Base-by-base conservation (phyloP, 2,329 filamentous ascomycete species). In the Talaromyces pinophilus region DNA sequence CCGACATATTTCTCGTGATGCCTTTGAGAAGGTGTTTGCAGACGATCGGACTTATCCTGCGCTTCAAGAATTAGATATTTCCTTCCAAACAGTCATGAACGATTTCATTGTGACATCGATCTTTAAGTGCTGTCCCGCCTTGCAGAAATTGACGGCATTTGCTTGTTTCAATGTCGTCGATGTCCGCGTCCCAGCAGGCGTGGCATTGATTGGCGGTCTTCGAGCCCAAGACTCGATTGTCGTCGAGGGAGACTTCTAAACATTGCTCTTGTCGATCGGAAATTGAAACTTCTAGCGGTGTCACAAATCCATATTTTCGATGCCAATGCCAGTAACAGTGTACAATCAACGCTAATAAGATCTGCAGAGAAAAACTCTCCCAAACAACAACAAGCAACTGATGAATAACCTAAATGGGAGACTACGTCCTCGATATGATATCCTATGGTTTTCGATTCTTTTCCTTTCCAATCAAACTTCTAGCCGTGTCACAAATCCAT, bases 11-110 rank as follows among this genome's bases (percentile, higher is more conserved):
- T 85, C 87, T 1, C 83, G 85, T 40, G 80, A 85, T 17, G 88
- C 91, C 0, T 93, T 97, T 67, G 87, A 92, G 68, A 84, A 89
- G 10, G 89, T 90, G 0, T 97, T 98, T 72, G 82, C 84, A 63
- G 78, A 80, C 8, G 83, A 83, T 28, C 86, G 84, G 54, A 74
- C 70, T 25, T 97, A 96, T 71, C 87, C 90, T 0, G 82, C 87
- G 11, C 82, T 98, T 40, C 81, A 82, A 67, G 86, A 90, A 66
- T 81, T 97, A 52, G 92, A 96, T 75, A 82, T 95, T 52, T 91
- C 89, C 63, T 96, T 96, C 76, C 75, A 80, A 25, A 77, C 76
- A 1, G 71, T 71, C 11, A 74, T 83, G 46, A 82, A 84, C 68
- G 81, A 82, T 67, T 79, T 79, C 48, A 71, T 84, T 40, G 73